Evolutionary conservation across 768 basidiomycete genomes (phyloP).

Genomic region (Udeniomyces megalosporus): DNA sequence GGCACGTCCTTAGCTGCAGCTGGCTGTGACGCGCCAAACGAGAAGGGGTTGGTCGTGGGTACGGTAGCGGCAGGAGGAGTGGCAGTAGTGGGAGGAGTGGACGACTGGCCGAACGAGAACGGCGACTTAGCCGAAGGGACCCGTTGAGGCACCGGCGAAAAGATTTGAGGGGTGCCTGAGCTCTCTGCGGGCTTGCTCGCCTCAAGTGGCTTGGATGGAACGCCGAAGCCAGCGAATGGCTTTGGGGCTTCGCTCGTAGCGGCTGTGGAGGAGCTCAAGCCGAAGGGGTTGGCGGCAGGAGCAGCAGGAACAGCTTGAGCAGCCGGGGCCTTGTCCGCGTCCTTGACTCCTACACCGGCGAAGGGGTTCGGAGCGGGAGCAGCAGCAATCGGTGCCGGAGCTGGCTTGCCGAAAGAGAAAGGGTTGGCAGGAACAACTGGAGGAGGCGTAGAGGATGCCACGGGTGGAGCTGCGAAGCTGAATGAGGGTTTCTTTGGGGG

Average conservation of each 20-base stretch:
- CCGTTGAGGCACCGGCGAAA: background rate
- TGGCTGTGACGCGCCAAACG: too few species aligned
- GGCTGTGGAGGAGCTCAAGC: background rate
- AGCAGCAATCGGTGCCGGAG: background rate
- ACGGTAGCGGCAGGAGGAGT: background rate
- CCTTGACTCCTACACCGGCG: background rate
- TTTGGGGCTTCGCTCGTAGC: background rate
- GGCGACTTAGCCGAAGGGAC: background rate
- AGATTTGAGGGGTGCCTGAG: background rate
- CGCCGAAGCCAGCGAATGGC: constrained; percentile 1
- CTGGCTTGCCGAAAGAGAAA: background rate
- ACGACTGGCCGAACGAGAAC: too few species aligned
- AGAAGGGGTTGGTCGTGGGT: too few species aligned
- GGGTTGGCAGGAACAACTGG: background rate
- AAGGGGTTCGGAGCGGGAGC: background rate
- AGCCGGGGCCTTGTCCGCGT: too few species aligned
- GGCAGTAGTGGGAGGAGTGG: too few species aligned
- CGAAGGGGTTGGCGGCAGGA: background rate
- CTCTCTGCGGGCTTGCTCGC: background rate
- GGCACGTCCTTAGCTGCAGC: too few species aligned
- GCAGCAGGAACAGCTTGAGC: background rate
- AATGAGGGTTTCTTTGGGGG: background rate
- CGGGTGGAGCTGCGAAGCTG: background rate
- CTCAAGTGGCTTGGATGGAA: background rate
- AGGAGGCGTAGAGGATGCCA: background rate